These are phyloP conservation scores for Pythium brachiatum DNA, from an alignment of 352 stramenopile genomes.

Conservation along the genomic window DNA sequence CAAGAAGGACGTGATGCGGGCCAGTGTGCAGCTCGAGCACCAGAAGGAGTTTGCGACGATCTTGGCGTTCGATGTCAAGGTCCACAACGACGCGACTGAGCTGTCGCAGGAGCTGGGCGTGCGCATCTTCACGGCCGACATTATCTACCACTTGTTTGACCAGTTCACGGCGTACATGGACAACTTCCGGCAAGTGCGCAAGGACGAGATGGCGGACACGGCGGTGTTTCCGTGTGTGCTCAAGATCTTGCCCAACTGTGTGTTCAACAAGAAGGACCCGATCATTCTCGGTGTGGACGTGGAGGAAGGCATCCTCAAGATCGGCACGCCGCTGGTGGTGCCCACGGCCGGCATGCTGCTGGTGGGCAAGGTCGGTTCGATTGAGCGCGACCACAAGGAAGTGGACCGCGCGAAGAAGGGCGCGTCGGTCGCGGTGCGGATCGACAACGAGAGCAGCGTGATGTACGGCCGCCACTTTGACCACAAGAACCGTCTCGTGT, in stretches of 20 bases:
- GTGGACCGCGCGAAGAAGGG: constrained; percentile 95
- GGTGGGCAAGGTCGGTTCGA: constrained; percentile 95
- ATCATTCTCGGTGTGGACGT: constrained; percentile 99
- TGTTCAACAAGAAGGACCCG: constrained; percentile 99
- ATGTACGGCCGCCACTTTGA: constrained; percentile 98
- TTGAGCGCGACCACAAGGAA: constrained; percentile 96
- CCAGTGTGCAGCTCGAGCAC: constrained; percentile 98
- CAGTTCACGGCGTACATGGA: constrained; percentile 98
- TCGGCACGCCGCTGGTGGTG: constrained; percentile 96
- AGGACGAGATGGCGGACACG: constrained; percentile 91
- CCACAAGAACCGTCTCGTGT: constrained; percentile 87
- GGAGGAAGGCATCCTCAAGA: constrained; percentile 96
- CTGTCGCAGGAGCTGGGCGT: constrained; percentile 92
- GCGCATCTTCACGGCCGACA: constrained; percentile 99
- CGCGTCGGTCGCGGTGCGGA: constrained; percentile 93
- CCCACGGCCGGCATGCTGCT: constrained; percentile 70
- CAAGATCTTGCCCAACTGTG: constrained; percentile 97
- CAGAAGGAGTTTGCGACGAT: constrained; percentile 97
- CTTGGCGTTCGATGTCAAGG: constrained; percentile 98
- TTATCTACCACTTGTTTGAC: constrained; percentile 99
- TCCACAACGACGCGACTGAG: constrained; percentile 93
- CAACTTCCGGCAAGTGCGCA: constrained; percentile 89
- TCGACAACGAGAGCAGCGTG: constrained; percentile 94
- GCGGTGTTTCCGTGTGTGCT: constrained; percentile 94
- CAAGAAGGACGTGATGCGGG: constrained; percentile 99